A percentile compares a stretch with the other conserved stretches of the same genome.
Conservation (phyloP, 2,329 filamentous ascomycete genomes). For the Verticillium tricorpus region DNA sequence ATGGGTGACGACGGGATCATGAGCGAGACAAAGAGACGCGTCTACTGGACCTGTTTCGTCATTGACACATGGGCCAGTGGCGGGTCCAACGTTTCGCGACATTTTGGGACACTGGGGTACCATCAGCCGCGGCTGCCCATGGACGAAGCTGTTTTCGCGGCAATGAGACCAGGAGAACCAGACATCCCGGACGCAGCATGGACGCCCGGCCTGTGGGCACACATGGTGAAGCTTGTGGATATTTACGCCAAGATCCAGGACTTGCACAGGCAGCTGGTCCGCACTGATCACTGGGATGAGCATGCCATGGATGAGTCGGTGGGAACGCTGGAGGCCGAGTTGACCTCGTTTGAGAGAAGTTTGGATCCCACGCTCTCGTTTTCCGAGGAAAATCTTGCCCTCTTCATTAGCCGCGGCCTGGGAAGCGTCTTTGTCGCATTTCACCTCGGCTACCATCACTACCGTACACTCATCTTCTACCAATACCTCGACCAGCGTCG, state of each 20-base stretch:
- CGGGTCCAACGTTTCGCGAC: constrained; percentile 20
- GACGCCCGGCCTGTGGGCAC: constrained; percentile 24
- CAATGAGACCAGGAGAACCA: constrained; percentile 18
- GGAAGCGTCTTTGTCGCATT: constrained; percentile 27
- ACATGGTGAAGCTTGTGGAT: constrained; percentile 26
- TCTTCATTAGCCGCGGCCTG: constrained; percentile 18
- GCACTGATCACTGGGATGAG: constrained; percentile 23
- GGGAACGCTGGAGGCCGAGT: constrained; percentile 12
- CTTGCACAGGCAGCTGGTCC: constrained; percentile 22
- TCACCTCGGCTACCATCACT: constrained; percentile 29
- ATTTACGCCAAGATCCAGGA: constrained; percentile 27
- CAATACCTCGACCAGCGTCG: constrained; percentile 26
- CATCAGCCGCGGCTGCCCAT: constrained; percentile 18
- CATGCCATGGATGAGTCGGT: constrained; percentile 17
- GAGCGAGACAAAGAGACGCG: constrained; percentile 23
- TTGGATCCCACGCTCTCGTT: constrained; percentile 15
- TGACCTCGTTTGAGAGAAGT: constrained; percentile 17
- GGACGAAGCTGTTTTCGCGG: constrained; percentile 18
- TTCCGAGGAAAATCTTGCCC: constrained; percentile 20
- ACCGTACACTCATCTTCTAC: constrained; percentile 26
- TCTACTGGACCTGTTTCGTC: constrained; percentile 29
- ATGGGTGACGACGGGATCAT: constrained; percentile 18
- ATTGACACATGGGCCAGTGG: constrained; percentile 29
- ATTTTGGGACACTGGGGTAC: constrained; percentile 16
- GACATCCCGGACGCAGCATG: constrained; percentile 12